Evolutionary conservation across 352 stramenopile species (phyloP), one percentile per base, ranked within the genome.

Genomic region (Pythium utonaiense): DNA sequence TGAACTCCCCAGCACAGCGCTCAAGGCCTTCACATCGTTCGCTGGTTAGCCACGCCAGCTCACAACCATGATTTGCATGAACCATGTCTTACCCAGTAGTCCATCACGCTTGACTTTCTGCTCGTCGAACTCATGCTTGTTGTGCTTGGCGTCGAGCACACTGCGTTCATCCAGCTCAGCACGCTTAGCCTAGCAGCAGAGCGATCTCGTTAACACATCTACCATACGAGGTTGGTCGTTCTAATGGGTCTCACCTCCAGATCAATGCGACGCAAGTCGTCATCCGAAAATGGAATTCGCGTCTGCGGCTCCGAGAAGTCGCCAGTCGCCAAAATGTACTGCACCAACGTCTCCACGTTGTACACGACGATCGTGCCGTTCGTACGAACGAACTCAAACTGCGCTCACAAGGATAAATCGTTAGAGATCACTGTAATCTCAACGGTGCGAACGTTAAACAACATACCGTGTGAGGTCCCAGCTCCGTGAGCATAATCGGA

Each of bases 271-370:
- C 67, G 72, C 54, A 96, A 62, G 57, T 95, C 74, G 16, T 89
- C 77, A 40, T 96, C 86, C 0, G 82, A 85, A 67, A 96, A 96
- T 25, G 83, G 78, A 62, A 96, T 88, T 14, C 85, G 80, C 22
- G 88, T 96, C 64, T 96, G 74, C 21, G 88, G 88, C 70, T 96
- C 88, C 1, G 81, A 88, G 57, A 96, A 96, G 66, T 95, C 80
- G 22, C 88, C 88, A n/a, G 86, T 95, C 4, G 78, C 77, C 3
- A 96, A 70, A 51, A 96, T 91, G 60, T 96, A 96, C 53, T 94
- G 83, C 10, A 96, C 80, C 19, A 96, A 76, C 31, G 77, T 80
- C 27, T 95, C 86, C 28, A 96, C 77, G 55, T 94, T 91, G 77
- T 95, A 96, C 47, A 86, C 64, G 17, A 95, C 85, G 38, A 91